These are phyloP conservation scores for Cladophialophora chaetospira DNA, from an alignment of 2,329 filamentous ascomycete species.

Conservation along the genomic window DNA sequence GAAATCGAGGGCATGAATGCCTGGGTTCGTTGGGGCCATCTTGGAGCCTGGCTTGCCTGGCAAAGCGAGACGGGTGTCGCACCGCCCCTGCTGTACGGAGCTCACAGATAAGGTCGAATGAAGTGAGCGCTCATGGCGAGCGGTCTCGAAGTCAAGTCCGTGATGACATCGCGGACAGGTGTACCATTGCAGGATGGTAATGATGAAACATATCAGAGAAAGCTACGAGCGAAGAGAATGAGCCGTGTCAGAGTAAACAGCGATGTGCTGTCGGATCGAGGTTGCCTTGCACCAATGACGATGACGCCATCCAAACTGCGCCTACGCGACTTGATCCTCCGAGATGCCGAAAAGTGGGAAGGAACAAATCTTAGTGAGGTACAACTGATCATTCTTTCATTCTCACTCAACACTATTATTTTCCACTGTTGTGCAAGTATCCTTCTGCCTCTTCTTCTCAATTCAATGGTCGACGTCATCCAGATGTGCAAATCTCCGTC, in stretches of 20 bases:
- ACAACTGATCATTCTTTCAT: not conserved
- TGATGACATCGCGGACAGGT: not conserved
- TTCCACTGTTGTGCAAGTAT: not conserved
- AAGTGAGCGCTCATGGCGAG: conserved; percentile 1
- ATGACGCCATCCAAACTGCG: conserved; percentile 9
- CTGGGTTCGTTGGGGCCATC: conserved; percentile 22
- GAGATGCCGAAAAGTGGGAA: not conserved
- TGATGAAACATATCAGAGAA: conserved; percentile 1
- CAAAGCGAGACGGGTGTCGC: not conserved
- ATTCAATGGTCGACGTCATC: not conserved
- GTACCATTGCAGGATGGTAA: not conserved
- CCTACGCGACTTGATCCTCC: not conserved
- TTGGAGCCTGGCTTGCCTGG: conserved; percentile 16
- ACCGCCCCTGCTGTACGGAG: not conserved
- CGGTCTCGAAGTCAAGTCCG: not conserved
- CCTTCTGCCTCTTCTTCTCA: not conserved
- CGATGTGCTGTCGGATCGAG: conserved; percentile 5
- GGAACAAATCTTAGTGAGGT: not conserved
- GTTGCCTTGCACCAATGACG: conserved; percentile 7
- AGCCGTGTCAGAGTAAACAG: not conserved
- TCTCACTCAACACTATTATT: no score
- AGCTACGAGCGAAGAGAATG: not conserved
- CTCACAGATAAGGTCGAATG: not conserved
- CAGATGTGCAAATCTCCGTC: not conserved
- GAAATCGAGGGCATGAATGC: conserved; percentile 51